Conservation (phyloP, 177 flowering plant species). For the Vitis hybrid region DNA sequence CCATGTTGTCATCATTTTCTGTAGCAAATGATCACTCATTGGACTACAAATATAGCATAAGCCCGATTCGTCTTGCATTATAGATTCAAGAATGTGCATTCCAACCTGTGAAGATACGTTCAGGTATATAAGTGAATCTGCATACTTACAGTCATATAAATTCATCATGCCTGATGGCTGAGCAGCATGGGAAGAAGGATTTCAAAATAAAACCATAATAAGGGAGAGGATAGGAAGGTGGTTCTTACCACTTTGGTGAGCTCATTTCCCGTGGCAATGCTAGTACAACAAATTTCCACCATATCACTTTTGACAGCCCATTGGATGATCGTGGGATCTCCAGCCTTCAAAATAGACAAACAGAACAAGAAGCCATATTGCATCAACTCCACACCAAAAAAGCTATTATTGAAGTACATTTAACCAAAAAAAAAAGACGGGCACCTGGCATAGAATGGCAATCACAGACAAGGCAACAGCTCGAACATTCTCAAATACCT, state of each 20-base stretch:
- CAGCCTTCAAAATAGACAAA: slow-evolving; percentile 23
- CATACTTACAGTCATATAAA: no score
- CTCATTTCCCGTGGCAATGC: slow-evolving; percentile 35
- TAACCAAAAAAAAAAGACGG: not conserved
- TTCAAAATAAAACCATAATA: not conserved
- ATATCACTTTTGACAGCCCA: slow-evolving; percentile 40
- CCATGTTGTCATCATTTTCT: slow-evolving; percentile 27
- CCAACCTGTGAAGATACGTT: slow-evolving; percentile 24
- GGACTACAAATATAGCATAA: slow-evolving; percentile 26
- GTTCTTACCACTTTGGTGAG: slow-evolving; percentile 43
- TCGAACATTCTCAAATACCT: slow-evolving; percentile 32
- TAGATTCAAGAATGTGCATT: slow-evolving; percentile 46
- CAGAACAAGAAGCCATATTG: not conserved
- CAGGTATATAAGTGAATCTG: not conserved
- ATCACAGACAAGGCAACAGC: slow-evolving; percentile 49
- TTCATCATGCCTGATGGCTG: no score
- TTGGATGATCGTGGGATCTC: slow-evolving; percentile 35
- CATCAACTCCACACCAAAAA: not conserved
- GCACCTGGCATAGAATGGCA: slow-evolving; percentile 52
- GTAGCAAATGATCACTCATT: slow-evolving; percentile 11
- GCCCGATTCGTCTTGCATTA: slow-evolving; percentile 30
- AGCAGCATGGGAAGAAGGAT: no score
- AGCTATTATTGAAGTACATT: not conserved
- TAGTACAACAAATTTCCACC: slow-evolving; percentile 25
- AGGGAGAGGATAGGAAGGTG: not conserved